A percentile compares a stretch with the other conserved stretches of the same genome.
These are phyloP conservation scores for Aristolochia contorta DNA, from an alignment of 164 flowering plant species.

Conservation along the genomic window DNA sequence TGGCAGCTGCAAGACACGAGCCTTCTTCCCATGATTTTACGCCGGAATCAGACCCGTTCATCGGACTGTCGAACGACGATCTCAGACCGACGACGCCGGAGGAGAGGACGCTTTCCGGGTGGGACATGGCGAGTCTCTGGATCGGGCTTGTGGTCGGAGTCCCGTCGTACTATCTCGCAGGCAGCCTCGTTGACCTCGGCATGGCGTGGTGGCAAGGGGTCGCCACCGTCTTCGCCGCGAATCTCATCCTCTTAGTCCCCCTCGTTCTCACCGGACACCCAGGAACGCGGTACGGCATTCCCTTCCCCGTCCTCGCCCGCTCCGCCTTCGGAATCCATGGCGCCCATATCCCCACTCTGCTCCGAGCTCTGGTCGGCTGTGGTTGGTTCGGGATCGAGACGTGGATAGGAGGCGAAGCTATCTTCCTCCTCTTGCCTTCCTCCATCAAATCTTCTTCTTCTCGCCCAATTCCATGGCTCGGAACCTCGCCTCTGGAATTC, in stretches of 20 bases:
- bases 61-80: slow-evolving; percentile 56
- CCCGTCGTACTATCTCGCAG: slow-evolving; percentile 79
- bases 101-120: slow-evolving; percentile 47
- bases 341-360: slow-evolving; percentile 72
- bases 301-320: slow-evolving; percentile 80
- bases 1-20: too few relatives aligned
- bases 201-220: slow-evolving; percentile 99
- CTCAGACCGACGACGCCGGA: slow-evolving; percentile 49
- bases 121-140: slow-evolving; percentile 85
- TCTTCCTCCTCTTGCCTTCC: slow-evolving; percentile 59
- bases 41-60: slow-evolving; percentile 1
- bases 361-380: slow-evolving; percentile 74
- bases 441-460: slow-evolving; percentile 14
- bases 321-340: slow-evolving; percentile 78
- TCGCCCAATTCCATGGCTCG: slow-evolving; percentile 44
- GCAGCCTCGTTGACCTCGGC: slow-evolving; percentile 84
- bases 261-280: slow-evolving; percentile 72
- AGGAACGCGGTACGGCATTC: slow-evolving; percentile 68
- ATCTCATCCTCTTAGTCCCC: slow-evolving; percentile 49
- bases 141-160: slow-evolving; percentile 83
- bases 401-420: slow-evolving; percentile 93
- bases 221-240: slow-evolving; percentile 71
- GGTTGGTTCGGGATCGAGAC: slow-evolving; percentile 96
- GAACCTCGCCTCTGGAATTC: slow-evolving; percentile 79
- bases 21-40: too few relatives aligned